Base-by-base conservation (phyloP, 2,329 filamentous ascomycete genomes). In the Alternaria brassicicola region DNA sequence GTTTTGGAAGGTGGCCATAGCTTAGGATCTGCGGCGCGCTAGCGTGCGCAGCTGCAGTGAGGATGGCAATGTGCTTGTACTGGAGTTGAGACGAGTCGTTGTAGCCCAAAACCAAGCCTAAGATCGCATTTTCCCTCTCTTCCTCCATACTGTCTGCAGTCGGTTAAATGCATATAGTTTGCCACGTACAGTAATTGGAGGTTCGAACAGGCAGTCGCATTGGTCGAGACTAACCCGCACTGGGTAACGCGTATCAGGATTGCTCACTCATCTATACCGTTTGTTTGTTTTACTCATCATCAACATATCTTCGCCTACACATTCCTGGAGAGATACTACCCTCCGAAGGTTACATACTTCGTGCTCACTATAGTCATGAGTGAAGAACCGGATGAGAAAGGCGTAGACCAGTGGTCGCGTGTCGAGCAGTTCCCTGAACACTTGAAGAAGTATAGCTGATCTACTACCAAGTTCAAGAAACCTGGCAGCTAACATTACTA, bases 341-440 rank as follows among this genome's bases (percentile, higher is more conserved):
- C 19, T 15, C n/a, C 2, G 10, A n/a, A 9, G 26, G 8, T 17
- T 26, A 7, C 30, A 13, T 21, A 19, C 15, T 25, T 17, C 19
- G 13, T 8, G 36, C 10, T 43, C 35, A 5, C 13, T 35, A 19
- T 26, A 26, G 43, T 26, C 9, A 69, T 69, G 66, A 63, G 57
- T 13, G 69, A 67, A 26, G 61, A 50, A 7, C 66, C 70, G 10
- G 62, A 73, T 39, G 66, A 74, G 33, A 55, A 73, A 35, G 74
- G 83, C 85, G 58, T 76, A 9, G 64, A 91, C 68, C 92, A 97
- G 78, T 98, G 96, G 79, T 80, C 86, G 38, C 77, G 83, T 28
- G 79, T 86, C 10, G 80, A 85, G 28, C 86, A 97, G 62, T 91
- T 97, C 8, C 92, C 93, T 0, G 88, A 85, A 81, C 88, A 96